These are phyloP conservation scores for Macrotyloma uniflorum DNA, from an alignment of 306 rosid species.

Conservation along the genomic window DNA sequence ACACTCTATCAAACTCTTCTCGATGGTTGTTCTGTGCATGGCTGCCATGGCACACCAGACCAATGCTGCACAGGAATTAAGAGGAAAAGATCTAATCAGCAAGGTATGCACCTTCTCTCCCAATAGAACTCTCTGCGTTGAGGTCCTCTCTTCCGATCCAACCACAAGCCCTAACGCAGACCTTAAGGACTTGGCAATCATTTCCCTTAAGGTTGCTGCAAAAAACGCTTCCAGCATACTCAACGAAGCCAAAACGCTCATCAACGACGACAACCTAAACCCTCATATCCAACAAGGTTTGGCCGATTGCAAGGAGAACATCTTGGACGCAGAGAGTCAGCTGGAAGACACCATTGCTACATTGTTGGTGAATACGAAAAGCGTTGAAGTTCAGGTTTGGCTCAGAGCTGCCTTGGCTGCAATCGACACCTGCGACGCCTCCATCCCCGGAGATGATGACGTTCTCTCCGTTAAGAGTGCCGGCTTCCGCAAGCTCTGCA, in stretches of 20 bases:
- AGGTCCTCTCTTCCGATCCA: not conserved
- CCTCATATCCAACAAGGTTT: slow-evolving; percentile 37
- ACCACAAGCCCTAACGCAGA: not conserved
- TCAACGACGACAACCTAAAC: not conserved
- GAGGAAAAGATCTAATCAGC: not conserved
- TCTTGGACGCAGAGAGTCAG: slow-evolving; percentile 32
- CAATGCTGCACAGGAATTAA: not conserved
- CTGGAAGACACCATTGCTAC: slow-evolving; percentile 36
- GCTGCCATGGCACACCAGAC: not conserved
- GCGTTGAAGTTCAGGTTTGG: slow-evolving; percentile 1
- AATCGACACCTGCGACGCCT: slow-evolving; percentile 24
- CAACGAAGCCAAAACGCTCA: not conserved
- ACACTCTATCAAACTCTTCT: not conserved
- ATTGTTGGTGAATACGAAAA: not conserved
- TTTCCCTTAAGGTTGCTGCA: slow-evolving; percentile 1
- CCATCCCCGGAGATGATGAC: slow-evolving; percentile 24
- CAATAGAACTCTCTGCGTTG: not conserved
- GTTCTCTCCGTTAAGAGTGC: not conserved
- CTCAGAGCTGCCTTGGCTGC: slow-evolving; percentile 42
- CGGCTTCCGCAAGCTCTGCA: slow-evolving; percentile 21
- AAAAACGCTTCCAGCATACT: slow-evolving; percentile 23
- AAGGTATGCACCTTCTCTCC: not conserved
- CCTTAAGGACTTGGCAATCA: slow-evolving; percentile 10
- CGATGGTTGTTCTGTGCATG: not conserved
- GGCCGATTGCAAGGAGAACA: slow-evolving; percentile 36